A percentile compares a stretch with the other conserved stretches of the same genome.
Conservation (phyloP, 2,329 filamentous ascomycete genomes). For the Pyricularia sp. region DNA sequence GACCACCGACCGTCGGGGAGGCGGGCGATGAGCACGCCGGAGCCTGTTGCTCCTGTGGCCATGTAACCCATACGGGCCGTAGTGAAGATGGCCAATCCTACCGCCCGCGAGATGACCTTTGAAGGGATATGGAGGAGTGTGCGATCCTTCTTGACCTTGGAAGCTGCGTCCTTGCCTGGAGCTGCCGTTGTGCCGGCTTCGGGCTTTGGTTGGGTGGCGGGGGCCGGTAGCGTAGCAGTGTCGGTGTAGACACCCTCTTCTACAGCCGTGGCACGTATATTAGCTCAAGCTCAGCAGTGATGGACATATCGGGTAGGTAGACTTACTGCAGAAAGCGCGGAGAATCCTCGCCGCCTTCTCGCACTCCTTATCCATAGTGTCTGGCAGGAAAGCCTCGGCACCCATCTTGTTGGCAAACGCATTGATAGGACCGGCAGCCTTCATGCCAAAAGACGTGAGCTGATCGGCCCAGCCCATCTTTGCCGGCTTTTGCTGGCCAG, state of each 20-base stretch:
- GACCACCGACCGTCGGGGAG: constrained; percentile 52
- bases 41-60: constrained; percentile 43
- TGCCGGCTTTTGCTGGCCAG: background rate
- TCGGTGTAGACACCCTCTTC: constrained; percentile 38
- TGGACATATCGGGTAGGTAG: background rate
- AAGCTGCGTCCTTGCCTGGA: constrained; percentile 10
- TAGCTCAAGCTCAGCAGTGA: background rate
- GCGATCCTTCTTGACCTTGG: constrained; percentile 14
- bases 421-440: constrained; percentile 62
- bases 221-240: constrained; percentile 11
- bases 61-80: constrained; percentile 46
- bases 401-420: constrained; percentile 70
- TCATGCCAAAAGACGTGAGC: constrained; percentile 22
- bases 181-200: constrained; percentile 6
- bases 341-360: constrained; percentile 83
- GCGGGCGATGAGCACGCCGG: constrained; percentile 45
- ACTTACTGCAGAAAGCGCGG: constrained; percentile 69
- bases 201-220: constrained; percentile 7
- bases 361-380: constrained; percentile 73
- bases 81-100: constrained; percentile 59
- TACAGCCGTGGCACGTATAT: constrained; percentile 10
- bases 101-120: constrained; percentile 50
- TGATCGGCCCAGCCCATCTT: constrained; percentile 13
- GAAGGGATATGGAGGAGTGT: constrained; percentile 39
- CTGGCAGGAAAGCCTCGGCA: constrained; percentile 75